Conservation (phyloP, 225 moss, liverwort and hornwort genomes). For the Climacium dendroides region DNA sequence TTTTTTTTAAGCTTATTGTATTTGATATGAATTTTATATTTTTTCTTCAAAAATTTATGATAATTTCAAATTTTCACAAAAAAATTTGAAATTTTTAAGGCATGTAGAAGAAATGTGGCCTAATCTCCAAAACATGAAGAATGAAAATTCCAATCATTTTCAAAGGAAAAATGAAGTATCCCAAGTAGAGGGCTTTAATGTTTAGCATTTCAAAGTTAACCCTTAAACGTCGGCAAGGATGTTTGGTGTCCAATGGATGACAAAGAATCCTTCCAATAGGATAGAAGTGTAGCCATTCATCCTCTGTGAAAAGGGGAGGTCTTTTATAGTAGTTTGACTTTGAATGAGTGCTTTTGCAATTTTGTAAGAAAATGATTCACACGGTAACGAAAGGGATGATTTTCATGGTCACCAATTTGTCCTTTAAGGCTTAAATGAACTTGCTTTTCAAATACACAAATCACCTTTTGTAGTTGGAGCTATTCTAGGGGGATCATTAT, state of each 20-base stretch:
- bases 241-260: too few species aligned
- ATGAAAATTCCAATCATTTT: neutral
- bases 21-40: neutral
- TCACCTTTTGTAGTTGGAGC: neutral
- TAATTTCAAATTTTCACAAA: neutral
- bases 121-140: neutral
- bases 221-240: too few species aligned
- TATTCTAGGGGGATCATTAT: neutral
- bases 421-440: too few species aligned
- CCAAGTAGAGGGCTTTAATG: accelerated
- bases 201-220: accelerated
- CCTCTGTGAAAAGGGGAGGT: too few species aligned
- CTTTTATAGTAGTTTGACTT: too few species aligned
- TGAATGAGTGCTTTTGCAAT: too few species aligned
- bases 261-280: too few species aligned
- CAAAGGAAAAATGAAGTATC: neutral
- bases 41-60: neutral
- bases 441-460: neutral
- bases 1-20: accelerated
- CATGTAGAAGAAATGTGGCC: neutral
- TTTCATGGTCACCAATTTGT: too few species aligned
- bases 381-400: too few species aligned
- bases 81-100: neutral
- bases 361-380: too few species aligned
- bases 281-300: too few species aligned